phyloP scores from a whole-genome alignment of 768 basidiomycete genomes.

The Sistotremastrum niveocremeum region DNA sequence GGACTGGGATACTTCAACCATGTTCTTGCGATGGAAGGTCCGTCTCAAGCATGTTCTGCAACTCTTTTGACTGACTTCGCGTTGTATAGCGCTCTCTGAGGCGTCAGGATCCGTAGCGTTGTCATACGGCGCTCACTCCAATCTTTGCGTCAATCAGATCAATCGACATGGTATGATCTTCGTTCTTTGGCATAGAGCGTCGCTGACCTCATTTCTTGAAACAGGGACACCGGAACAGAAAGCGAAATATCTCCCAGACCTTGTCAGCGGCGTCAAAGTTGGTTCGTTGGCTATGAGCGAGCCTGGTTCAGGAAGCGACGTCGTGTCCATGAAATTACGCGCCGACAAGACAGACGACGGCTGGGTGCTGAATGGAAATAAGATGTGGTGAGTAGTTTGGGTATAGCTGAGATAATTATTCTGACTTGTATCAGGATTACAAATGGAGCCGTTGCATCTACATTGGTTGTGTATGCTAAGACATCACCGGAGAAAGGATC shows the following conservation, averaged over 20 bases:
- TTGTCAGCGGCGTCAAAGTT: conserved; percentile 69
- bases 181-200: no score
- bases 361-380: conserved; percentile 76
- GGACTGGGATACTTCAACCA: conserved; percentile 77
- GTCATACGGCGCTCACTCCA: conserved; percentile 87
- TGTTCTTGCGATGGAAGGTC: conserved; percentile 84
- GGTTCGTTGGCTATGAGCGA: conserved; percentile 95
- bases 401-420: not conserved
- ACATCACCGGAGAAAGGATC: conserved; percentile 63
- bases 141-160: conserved; percentile 59
- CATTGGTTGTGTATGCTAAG: conserved; percentile 87
- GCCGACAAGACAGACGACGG: conserved; percentile 69
- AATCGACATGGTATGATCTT: conserved; percentile 50
- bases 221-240: conserved; percentile 58
- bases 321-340: conserved; percentile 82
- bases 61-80: not conserved
- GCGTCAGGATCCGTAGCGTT: conserved; percentile 88
- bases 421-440: conserved; percentile 55
- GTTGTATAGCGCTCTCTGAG: conserved; percentile 45
- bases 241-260: conserved; percentile 66
- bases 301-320: conserved; percentile 83
- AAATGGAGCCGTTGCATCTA: conserved; percentile 85
- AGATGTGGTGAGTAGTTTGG: conserved; percentile 64
- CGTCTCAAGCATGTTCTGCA: conserved; percentile 2
- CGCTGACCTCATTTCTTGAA: no score